Conservation (phyloP, 441 rosid genomes). For the Euphorbia neoarborescens region DNA sequence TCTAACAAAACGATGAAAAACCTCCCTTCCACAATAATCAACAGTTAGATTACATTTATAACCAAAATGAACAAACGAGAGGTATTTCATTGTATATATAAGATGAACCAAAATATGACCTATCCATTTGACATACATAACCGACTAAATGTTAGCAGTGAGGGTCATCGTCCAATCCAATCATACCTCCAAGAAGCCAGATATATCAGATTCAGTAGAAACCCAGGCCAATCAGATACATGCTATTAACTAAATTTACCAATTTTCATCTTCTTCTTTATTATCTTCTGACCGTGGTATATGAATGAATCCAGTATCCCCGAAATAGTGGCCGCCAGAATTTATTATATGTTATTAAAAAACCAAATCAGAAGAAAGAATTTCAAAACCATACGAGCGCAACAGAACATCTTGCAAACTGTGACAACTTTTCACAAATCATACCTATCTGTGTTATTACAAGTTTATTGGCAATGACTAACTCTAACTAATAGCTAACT, state of each 20-base stretch:
- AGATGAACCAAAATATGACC: constrained; percentile 17
- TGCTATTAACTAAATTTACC: constrained; percentile 73
- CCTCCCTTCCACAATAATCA: neutral
- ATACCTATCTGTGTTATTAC: no score
- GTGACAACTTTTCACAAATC: neutral
- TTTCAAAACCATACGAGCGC: neutral
- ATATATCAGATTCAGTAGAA: constrained; percentile 12
- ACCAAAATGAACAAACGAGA: neutral
- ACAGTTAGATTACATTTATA: constrained; percentile 6
- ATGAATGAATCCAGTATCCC: constrained; percentile 85
- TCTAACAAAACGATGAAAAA: constrained; percentile 8
- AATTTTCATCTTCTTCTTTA: constrained; percentile 89
- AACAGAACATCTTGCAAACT: neutral
- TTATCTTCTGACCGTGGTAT: constrained; percentile 88
- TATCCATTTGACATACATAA: constrained; percentile 21
- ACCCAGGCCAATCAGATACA: constrained; percentile 2
- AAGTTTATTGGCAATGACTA: no score
- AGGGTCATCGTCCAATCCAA: constrained; percentile 10
- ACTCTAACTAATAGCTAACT: no score
- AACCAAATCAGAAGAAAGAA: neutral
- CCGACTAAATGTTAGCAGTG: constrained; percentile 17
- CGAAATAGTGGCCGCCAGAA: constrained; percentile 56
- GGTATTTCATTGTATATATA: constrained; percentile 6
- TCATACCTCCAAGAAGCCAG: constrained; percentile 14
- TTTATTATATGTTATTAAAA: neutral